A percentile compares a stretch with the other conserved stretches of the same genome.
These are phyloP conservation scores for Curvularia eragrostidis DNA, from an alignment of 2,329 filamentous ascomycete genomes.

Conservation along the genomic window DNA sequence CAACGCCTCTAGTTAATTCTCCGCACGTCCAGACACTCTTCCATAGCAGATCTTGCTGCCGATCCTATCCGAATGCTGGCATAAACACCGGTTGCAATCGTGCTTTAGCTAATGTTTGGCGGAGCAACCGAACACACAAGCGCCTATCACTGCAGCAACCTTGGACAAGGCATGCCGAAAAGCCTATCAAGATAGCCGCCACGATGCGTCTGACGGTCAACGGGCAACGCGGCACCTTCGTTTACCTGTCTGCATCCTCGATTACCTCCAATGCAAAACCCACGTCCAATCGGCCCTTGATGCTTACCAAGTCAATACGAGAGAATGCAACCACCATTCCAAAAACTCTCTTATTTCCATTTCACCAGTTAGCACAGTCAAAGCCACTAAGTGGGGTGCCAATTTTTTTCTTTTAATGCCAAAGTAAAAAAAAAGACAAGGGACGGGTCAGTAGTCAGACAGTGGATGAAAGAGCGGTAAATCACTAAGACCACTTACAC, in stretches of 20 bases:
- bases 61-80: slow-evolving; percentile 28
- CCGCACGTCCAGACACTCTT: slow-evolving; percentile 36
- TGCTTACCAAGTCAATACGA: neutral
- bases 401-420: neutral
- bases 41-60: slow-evolving; percentile 32
- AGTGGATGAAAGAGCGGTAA: slow-evolving; percentile 8
- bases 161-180: slow-evolving; percentile 1
- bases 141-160: slow-evolving; percentile 19
- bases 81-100: slow-evolving; percentile 12
- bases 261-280: neutral
- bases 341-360: neutral
- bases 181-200: slow-evolving; percentile 13
- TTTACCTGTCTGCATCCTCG: neutral
- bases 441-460: neutral
- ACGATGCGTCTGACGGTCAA: slow-evolving; percentile 3
- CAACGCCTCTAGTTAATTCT: slow-evolving; percentile 23
- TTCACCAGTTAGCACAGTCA: neutral
- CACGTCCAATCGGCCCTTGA: neutral
- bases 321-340: neutral
- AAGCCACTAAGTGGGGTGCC: neutral
- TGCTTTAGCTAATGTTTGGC: slow-evolving; percentile 9
- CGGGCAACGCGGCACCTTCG: neutral
- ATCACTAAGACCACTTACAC: neutral
- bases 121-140: slow-evolving; percentile 9
- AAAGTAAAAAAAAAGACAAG: neutral